phyloP scores from a whole-genome alignment of 2,329 filamentous ascomycete species.

The Albophoma yamanashiensis region DNA sequence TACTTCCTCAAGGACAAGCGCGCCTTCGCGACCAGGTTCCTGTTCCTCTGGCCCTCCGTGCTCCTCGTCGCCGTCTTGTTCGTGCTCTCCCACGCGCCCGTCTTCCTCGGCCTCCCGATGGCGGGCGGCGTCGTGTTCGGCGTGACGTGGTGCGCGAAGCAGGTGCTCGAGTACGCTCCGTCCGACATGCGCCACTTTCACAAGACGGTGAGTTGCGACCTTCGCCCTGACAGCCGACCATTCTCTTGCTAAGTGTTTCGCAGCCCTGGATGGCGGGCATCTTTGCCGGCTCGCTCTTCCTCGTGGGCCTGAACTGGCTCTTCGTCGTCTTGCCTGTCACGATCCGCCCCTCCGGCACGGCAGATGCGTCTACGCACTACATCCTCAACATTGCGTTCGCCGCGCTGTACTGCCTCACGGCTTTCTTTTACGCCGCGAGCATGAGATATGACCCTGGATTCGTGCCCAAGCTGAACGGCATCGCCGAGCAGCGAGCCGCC shows the following conservation, averaged over 20 bases:
- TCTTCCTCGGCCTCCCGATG: slow-evolving; percentile 68
- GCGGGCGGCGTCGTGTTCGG: slow-evolving; percentile 55
- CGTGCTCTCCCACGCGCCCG: slow-evolving; percentile 60
- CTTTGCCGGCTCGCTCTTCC: slow-evolving; percentile 78
- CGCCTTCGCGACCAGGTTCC: slow-evolving; percentile 70
- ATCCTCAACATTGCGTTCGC: slow-evolving; percentile 71
- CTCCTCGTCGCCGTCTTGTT: slow-evolving; percentile 62
- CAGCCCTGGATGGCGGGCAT: slow-evolving; percentile 89
- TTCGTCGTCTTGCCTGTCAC: slow-evolving; percentile 54
- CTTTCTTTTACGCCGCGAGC: slow-evolving; percentile 78
- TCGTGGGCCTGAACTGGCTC: slow-evolving; percentile 67
- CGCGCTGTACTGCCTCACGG: slow-evolving; percentile 50
- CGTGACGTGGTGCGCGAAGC: slow-evolving; percentile 68
- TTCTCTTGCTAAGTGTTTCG: slow-evolving; percentile 5
- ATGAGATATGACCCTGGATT: slow-evolving; percentile 89
- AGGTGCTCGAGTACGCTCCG: slow-evolving; percentile 72
- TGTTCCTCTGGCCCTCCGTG: slow-evolving; percentile 81
- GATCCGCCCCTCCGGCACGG: slow-evolving; percentile 9
- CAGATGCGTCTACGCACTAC: slow-evolving; percentile 34
- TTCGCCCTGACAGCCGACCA: neutral
- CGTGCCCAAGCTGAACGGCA: slow-evolving; percentile 80
- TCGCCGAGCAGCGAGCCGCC: slow-evolving; percentile 78
- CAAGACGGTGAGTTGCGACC: slow-evolving; percentile 55
- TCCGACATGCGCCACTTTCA: slow-evolving; percentile 83
- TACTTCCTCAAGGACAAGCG: slow-evolving; percentile 68